phyloP scores from a whole-genome alignment of 23 red algal species.

The Cyanidiococcus yangmingshanensis region DNA sequence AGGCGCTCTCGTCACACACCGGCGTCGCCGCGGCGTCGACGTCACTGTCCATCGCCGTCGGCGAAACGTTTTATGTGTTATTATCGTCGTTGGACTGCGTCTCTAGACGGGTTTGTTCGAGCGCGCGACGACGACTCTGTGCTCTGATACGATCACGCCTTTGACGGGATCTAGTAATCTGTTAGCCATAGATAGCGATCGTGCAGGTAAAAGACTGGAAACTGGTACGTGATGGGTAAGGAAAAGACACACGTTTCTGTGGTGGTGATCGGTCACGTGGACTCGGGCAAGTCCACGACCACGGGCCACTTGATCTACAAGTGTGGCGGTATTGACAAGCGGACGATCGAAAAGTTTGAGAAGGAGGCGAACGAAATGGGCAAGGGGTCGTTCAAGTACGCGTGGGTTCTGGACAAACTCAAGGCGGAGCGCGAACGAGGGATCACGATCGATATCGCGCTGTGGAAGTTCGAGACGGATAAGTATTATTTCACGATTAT shows the following conservation, averaged over 20 bases:
- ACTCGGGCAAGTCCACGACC: conserved; percentile 92
- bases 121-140: too few species aligned
- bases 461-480: conserved; percentile 55
- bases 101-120: too few species aligned
- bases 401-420: conserved; percentile 85
- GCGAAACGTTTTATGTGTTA: too few species aligned
- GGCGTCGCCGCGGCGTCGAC: too few species aligned
- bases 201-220: too few species aligned
- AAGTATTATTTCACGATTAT: conserved; percentile 71
- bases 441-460: conserved; percentile 92
- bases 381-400: conserved; percentile 96
- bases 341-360: conserved; percentile 94
- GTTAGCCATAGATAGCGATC: too few species aligned
- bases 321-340: conserved; percentile 79
- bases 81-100: too few species aligned
- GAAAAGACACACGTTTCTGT: conserved; percentile 96
- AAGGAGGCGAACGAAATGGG: conserved; percentile 95
- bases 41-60: too few species aligned
- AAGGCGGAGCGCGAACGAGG: conserved; percentile 83
- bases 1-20: too few species aligned
- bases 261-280: conserved; percentile 96
- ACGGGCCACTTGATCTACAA: conserved; percentile 88
- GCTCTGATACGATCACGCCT: too few species aligned
- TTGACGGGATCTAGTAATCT: too few species aligned
- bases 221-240: conserved; percentile 76